Evolutionary conservation across 202 grass and related monocot genomes (phyloP), one percentile per base, ranked within the genome.

Genomic region (Setaria italica): DNA sequence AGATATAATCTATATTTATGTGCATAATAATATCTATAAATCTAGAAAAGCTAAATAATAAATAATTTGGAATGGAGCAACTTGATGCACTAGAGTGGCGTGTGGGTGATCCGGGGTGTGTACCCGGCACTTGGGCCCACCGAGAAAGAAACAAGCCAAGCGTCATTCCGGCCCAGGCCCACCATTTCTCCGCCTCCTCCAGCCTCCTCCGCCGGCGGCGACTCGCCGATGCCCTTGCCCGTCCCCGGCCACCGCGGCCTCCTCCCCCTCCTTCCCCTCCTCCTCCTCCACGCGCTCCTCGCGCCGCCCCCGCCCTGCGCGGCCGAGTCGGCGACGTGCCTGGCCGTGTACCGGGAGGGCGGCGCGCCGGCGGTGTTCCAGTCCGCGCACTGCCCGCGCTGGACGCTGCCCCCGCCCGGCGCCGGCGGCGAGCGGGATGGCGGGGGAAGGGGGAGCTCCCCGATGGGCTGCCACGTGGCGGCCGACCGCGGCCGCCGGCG

Each of bases 321-420:
- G 59, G 85, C 81, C 8, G 96, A 99, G 80, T 91, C 93, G 17
- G 84, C 76, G 17, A 88, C 88, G 37, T 99, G 96, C 91, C 86
- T 94, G 51, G 76, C 90, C 33, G 86, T 92, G 51, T 99, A 99
- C 88, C 78, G 90, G 54, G 96, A 99, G 74, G 93, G 93, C 34
- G 93, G 96, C 34, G 93, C 96, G 25, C 88, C 96, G 3, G 93
- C 96, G 53, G 97, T 99, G 68, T 91, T 94, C 84, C 90, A 90
- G 67, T 96, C 97, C 51, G 75, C 93, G 70, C 90, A 92, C 64
- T 96, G 93, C 86, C 90, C 92, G 25, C 90, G 93, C 21, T 99
- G 97, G 97, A 92, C 72, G 42, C 94, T 94, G 71, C 87, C 88
- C 67, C 41, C 68, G 1, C 55, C 86, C 11, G 60, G 35, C 15